Evolutionary conservation across 2,329 filamentous ascomycete species (phyloP).

Genomic region (Magnaporthiopsis incrustans): DNA sequence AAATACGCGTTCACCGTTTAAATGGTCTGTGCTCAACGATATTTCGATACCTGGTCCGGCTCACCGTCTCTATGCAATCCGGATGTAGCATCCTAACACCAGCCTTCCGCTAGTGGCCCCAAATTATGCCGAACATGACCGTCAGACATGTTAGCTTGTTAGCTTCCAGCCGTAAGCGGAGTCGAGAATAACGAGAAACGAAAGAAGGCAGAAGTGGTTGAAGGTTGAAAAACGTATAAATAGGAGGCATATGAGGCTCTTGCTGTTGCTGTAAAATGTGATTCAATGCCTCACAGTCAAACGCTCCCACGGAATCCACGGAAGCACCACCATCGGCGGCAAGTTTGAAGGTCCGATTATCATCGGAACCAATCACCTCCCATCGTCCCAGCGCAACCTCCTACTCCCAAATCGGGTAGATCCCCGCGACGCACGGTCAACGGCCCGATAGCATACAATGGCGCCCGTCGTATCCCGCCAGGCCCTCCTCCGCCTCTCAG

Average conservation of each 20-base stretch:
- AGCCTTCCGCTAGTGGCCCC: background rate
- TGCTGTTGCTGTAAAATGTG: background rate
- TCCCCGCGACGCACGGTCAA: background rate
- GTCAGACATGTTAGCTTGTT: slow-evolving; percentile 1
- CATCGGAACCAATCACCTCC: background rate
- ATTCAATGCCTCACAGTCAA: background rate
- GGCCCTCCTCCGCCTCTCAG: background rate
- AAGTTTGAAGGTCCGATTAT: background rate
- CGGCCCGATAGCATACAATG: background rate
- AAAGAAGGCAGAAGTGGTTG: background rate
- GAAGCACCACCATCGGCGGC: background rate
- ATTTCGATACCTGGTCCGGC: background rate
- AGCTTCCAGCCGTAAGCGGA: background rate
- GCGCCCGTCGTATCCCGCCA: background rate
- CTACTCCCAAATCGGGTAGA: background rate
- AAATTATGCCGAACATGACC: background rate
- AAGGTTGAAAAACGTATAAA: background rate
- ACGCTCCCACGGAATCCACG: background rate
- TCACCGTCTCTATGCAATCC: background rate
- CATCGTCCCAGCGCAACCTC: no score
- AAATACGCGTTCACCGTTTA: background rate
- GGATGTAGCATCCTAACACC: background rate
- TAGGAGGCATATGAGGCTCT: background rate
- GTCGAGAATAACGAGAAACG: background rate
- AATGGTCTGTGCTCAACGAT: background rate